phyloP scores from a whole-genome alignment of 352 stramenopile species.

The Pythium brachiatum region DNA sequence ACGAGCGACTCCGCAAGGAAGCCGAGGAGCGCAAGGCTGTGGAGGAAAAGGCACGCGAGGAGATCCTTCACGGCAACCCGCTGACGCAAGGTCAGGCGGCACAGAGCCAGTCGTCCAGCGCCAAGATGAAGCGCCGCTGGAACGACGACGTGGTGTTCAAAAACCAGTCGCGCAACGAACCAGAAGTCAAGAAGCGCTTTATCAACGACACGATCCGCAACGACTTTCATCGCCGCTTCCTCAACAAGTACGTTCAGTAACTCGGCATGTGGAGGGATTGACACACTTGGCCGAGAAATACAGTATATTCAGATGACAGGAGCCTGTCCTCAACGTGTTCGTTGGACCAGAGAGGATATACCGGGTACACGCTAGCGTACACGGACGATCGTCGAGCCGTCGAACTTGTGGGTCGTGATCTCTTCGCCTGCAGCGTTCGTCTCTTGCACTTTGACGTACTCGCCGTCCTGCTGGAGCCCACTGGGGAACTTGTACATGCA shows the following conservation, averaged over 20 bases:
- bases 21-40: constrained; percentile 74
- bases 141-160: constrained; percentile 99
- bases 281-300: neutral
- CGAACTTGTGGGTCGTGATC: constrained; percentile 58
- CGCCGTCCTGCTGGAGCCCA: constrained; percentile 82
- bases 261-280: too few relatives aligned
- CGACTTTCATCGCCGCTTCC: constrained; percentile 98
- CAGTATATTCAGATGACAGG: neutral
- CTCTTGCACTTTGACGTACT: constrained; percentile 64
- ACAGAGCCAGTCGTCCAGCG: constrained; percentile 30
- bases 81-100: constrained; percentile 51
- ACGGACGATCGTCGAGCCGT: constrained; percentile 66
- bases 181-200: constrained; percentile 96
- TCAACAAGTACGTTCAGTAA: constrained; percentile 96
- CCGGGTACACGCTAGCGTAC: constrained; percentile 39
- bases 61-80: constrained; percentile 94
- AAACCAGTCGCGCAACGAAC: constrained; percentile 95
- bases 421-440: constrained; percentile 55
- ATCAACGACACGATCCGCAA: constrained; percentile 99
- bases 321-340: neutral
- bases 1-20: constrained; percentile 89
- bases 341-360: neutral
- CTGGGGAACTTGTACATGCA: constrained; percentile 87
- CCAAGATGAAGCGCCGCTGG: constrained; percentile 95
- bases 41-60: constrained; percentile 86